Conservation (phyloP, 331 rosid genomes). For the Acacia pycnantha region DNA sequence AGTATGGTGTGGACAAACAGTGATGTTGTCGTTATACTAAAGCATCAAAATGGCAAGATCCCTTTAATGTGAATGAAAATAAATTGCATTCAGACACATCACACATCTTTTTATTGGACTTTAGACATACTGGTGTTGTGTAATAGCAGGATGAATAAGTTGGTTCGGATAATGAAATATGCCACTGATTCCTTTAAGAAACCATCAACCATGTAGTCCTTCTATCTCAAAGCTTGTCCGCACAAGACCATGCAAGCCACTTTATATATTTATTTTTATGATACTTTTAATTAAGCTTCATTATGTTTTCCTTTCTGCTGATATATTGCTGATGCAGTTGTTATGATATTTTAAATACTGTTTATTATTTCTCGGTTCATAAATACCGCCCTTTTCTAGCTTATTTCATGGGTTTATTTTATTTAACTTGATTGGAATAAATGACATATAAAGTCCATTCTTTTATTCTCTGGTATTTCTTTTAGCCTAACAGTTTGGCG, state of each 20-base stretch:
- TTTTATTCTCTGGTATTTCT: constrained; percentile 16
- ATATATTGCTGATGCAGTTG: constrained; percentile 12
- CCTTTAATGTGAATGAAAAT: constrained; percentile 75
- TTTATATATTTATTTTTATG: constrained; percentile 2
- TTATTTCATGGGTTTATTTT: constrained; percentile 11
- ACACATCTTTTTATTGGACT: background rate
- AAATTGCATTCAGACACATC: constrained; percentile 17
- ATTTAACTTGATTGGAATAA: background rate
- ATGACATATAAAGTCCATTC: background rate
- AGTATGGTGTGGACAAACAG: constrained; percentile 93
- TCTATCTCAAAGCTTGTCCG: constrained; percentile 3
- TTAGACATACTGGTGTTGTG: background rate
- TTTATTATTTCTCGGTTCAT: background rate
- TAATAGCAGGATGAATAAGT: constrained; percentile 4
- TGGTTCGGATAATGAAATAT: background rate
- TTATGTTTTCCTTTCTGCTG: background rate
- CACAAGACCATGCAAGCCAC: background rate
- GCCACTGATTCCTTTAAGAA: constrained; percentile 21
- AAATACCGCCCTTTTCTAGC: background rate
- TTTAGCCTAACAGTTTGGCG: background rate
- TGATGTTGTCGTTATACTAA: constrained; percentile 85
- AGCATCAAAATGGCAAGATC: constrained; percentile 84
- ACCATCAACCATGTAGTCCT: constrained; percentile 2
- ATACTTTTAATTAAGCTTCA: background rate
- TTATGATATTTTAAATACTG: constrained; percentile 6